These are phyloP conservation scores for Begonia fuchsioides DNA, from an alignment of 306 rosid genomes.

Conservation along the genomic window DNA sequence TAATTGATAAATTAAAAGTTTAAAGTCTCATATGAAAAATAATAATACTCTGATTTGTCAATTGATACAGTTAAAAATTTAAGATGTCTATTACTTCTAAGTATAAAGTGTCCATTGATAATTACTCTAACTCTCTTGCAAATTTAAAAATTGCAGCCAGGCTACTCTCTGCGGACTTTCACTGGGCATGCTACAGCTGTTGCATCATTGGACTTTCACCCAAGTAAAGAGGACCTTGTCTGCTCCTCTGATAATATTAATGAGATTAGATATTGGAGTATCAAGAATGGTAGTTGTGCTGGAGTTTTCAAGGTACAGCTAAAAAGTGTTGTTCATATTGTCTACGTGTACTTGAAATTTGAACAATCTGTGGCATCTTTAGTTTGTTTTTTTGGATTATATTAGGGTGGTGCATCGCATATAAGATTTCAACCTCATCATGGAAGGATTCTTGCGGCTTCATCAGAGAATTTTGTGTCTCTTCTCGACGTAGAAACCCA, in stretches of 20 bases:
- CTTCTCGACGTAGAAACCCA: slow-evolving; percentile 50
- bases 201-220: slow-evolving; percentile 76
- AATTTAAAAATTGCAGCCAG: slow-evolving; percentile 37
- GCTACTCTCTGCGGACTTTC: slow-evolving; percentile 55
- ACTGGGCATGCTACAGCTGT: slow-evolving; percentile 53
- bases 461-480: slow-evolving; percentile 33
- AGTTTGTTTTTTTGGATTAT: slow-evolving; percentile 5
- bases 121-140: background rate
- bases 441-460: slow-evolving; percentile 68
- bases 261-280: slow-evolving; percentile 78
- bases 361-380: too few species aligned
- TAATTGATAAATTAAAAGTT: too few species aligned
- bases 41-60: too few species aligned
- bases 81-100: too few species aligned
- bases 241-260: slow-evolving; percentile 51
- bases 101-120: too few species aligned
- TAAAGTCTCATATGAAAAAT: too few species aligned
- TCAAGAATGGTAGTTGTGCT: slow-evolving; percentile 51
- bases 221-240: slow-evolving; percentile 52
- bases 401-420: slow-evolving; percentile 64
- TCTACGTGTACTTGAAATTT: background rate
- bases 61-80: too few species aligned
- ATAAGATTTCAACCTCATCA: slow-evolving; percentile 65
- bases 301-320: slow-evolving; percentile 51
- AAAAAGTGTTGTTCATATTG: background rate